Conservation (phyloP, 257 asterid genomes). For the Plantago major region DNA sequence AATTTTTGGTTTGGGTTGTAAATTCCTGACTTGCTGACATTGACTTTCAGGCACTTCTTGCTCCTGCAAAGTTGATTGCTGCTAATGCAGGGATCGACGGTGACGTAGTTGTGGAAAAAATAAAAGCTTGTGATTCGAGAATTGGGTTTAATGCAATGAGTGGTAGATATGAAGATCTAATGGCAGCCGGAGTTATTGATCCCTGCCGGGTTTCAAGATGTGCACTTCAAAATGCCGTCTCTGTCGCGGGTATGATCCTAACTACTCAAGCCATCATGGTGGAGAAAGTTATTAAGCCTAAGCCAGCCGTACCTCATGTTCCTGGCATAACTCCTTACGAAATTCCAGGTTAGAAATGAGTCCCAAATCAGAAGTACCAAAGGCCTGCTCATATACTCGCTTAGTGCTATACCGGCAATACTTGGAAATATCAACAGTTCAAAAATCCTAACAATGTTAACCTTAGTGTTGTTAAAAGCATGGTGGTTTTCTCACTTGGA, state of each 20-base stretch:
- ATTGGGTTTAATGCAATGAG: slow-evolving; percentile 81
- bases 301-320: slow-evolving; percentile 58
- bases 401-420: background rate
- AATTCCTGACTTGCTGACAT: slow-evolving; percentile 10
- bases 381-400: background rate
- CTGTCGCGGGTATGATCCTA: slow-evolving; percentile 81
- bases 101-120: slow-evolving; percentile 59
- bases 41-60: slow-evolving; percentile 84
- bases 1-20: slow-evolving; percentile 1
- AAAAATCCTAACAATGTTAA: slow-evolving; percentile 2
- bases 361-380: background rate
- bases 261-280: slow-evolving; percentile 89
- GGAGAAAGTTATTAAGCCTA: slow-evolving; percentile 56
- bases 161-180: slow-evolving; percentile 71
- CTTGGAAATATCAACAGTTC: background rate
- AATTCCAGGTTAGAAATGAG: slow-evolving; percentile 8
- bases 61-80: slow-evolving; percentile 85
- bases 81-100: slow-evolving; percentile 92
- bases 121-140: slow-evolving; percentile 42
- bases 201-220: slow-evolving; percentile 74
- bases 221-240: slow-evolving; percentile 86
- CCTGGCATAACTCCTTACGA: slow-evolving; percentile 77
- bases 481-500: background rate
- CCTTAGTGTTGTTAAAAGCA: background rate
- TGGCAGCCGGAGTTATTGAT: slow-evolving; percentile 80